These are phyloP conservation scores for Lodderomyces pseudojiufengensis DNA, from an alignment of 1,139 yeast species.

Conservation along the genomic window DNA sequence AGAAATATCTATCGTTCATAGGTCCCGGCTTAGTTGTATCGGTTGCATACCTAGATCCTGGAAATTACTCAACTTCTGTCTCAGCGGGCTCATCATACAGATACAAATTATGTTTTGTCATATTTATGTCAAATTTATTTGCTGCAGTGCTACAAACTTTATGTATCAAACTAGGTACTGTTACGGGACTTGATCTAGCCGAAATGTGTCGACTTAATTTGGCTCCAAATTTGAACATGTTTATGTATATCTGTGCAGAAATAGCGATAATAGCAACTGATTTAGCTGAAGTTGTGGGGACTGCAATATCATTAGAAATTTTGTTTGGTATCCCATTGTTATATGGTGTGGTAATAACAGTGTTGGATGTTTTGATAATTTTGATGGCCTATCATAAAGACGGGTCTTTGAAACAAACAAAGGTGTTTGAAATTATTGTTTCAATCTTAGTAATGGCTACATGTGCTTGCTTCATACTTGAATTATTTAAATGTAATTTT, in stretches of 20 bases:
- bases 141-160: slow-evolving; percentile 70
- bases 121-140: slow-evolving; percentile 62
- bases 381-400: slow-evolving; percentile 69
- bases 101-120: slow-evolving; percentile 59
- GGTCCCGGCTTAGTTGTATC: slow-evolving; percentile 80
- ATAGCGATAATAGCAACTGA: slow-evolving; percentile 78
- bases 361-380: slow-evolving; percentile 67
- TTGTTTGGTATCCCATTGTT: slow-evolving; percentile 64
- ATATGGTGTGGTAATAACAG: slow-evolving; percentile 64
- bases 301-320: slow-evolving; percentile 71
- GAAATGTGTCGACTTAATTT: slow-evolving; percentile 69
- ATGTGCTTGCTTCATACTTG: slow-evolving; percentile 61
- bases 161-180: slow-evolving; percentile 73
- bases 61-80: slow-evolving; percentile 76
- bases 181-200: slow-evolving; percentile 74
- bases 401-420: slow-evolving; percentile 62
- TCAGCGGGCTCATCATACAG: slow-evolving; percentile 73
- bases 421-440: slow-evolving; percentile 66
- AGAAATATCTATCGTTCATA: slow-evolving; percentile 57
- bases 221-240: slow-evolving; percentile 53
- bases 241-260: slow-evolving; percentile 63
- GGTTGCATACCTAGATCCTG: slow-evolving; percentile 81
- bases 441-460: slow-evolving; percentile 60
- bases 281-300: slow-evolving; percentile 78
- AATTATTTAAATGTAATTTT: slow-evolving; percentile 51